These are phyloP conservation scores for Neonectria faginata DNA, from an alignment of 2,329 filamentous ascomycete genomes.

Conservation along the genomic window DNA sequence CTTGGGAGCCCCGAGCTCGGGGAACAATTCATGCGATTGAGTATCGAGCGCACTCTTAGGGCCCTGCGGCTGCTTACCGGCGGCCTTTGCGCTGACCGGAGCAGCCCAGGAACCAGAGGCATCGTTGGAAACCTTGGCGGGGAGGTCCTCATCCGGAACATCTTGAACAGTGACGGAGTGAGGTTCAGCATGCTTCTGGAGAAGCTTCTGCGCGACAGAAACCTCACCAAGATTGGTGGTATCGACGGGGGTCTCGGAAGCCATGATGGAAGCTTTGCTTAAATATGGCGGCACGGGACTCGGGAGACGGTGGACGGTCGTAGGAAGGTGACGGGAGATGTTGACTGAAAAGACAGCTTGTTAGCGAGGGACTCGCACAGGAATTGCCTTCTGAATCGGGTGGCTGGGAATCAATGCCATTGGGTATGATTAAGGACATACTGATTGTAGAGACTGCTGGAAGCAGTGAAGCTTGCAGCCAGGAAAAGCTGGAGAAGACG, in stretches of 20 bases:
- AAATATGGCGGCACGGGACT: conserved; percentile 27
- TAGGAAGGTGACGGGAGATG: conserved; percentile 23
- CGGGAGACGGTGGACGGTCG: conserved; percentile 10
- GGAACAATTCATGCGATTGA: conserved; percentile 91
- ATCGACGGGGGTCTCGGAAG: conserved; percentile 54
- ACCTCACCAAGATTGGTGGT: conserved; percentile 53
- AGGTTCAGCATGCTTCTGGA: conserved; percentile 70
- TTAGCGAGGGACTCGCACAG: conserved; percentile 28
- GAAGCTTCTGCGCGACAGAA: conserved; percentile 71
- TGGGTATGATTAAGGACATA: conserved; percentile 16
- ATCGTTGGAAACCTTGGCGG: conserved; percentile 63
- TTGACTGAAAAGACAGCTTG: conserved; percentile 5
- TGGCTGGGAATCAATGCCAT: background rate
- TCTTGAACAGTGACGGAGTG: conserved; percentile 82
- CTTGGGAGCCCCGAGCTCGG: conserved; percentile 80
- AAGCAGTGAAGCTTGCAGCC: conserved; percentile 43
- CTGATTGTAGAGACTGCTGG: conserved; percentile 32
- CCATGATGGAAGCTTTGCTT: conserved; percentile 52
- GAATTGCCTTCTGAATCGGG: background rate
- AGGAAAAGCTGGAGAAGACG: conserved; percentile 28
- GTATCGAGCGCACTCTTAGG: conserved; percentile 74
- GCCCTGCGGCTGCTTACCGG: conserved; percentile 75
- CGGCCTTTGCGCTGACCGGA: conserved; percentile 70
- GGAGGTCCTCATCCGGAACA: conserved; percentile 80
- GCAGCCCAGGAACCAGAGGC: conserved; percentile 60